phyloP scores from a whole-genome alignment of 2,329 filamentous ascomycete genomes.

The Acrodontium crateriforme region DNA sequence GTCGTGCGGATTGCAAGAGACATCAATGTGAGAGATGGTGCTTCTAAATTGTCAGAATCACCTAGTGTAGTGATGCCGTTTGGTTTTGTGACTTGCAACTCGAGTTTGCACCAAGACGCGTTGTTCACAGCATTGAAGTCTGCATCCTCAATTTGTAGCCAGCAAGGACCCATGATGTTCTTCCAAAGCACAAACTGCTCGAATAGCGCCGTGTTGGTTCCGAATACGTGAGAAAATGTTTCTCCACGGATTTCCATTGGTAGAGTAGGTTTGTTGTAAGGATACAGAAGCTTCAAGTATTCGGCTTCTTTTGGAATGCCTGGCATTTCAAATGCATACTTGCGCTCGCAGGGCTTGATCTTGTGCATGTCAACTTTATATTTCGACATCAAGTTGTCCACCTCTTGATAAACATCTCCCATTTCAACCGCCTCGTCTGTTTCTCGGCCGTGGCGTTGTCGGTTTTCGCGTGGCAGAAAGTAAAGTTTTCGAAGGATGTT shows the following conservation, averaged over 20 bases:
- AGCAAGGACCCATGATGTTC: slow-evolving; percentile 97
- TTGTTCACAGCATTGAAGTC: slow-evolving; percentile 79
- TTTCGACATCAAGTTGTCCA: slow-evolving; percentile 76
- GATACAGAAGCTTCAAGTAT: slow-evolving; percentile 92
- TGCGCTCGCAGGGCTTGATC: slow-evolving; percentile 77
- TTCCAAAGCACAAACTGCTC: slow-evolving; percentile 99
- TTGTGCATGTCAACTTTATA: slow-evolving; percentile 82
- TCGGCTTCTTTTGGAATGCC: slow-evolving; percentile 77
- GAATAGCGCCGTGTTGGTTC: slow-evolving; percentile 83
- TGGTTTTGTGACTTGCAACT: slow-evolving; percentile 69
- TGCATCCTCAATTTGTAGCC: slow-evolving; percentile 78
- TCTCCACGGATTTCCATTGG: slow-evolving; percentile 61
- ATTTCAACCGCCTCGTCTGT: slow-evolving; percentile 71
- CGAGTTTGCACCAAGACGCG: slow-evolving; percentile 92
- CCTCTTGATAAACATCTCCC: slow-evolving; percentile 79
- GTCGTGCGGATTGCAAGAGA: slow-evolving; percentile 77
- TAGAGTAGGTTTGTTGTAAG: slow-evolving; percentile 69
- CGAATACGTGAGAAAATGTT: slow-evolving; percentile 90
- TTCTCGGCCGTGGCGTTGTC: slow-evolving; percentile 45
- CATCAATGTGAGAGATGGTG: slow-evolving; percentile 89
- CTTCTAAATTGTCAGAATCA: slow-evolving; percentile 68
- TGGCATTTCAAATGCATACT: slow-evolving; percentile 88
- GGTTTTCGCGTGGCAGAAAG: slow-evolving; percentile 68
- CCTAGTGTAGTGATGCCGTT: slow-evolving; percentile 57
- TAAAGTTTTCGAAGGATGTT: slow-evolving; percentile 86